Evolutionary conservation across 208 protist genomes (phyloP).

Genomic region (Leishmania amazonensis): DNA sequence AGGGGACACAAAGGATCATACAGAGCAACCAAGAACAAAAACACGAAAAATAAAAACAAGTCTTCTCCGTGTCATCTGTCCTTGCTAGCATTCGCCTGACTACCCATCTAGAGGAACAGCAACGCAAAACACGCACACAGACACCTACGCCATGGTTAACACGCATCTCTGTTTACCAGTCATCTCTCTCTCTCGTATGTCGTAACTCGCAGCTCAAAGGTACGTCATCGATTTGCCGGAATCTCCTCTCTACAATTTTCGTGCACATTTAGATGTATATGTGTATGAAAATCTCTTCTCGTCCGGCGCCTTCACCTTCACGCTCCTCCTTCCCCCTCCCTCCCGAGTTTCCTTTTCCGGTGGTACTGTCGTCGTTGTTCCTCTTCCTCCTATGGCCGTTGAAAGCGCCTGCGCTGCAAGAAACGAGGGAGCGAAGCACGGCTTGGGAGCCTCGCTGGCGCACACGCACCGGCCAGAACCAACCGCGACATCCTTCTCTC

Average conservation of each 20-base stretch:
- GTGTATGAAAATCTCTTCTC: not conserved
- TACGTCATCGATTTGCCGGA: not conserved
- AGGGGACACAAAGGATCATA: too few species aligned
- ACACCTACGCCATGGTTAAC: not conserved
- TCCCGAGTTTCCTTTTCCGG: not conserved
- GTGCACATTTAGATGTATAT: not conserved
- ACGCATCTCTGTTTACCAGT: not conserved
- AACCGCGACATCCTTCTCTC: not conserved
- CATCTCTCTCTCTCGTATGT: not conserved
- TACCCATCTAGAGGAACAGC: not conserved
- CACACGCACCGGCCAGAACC: not conserved
- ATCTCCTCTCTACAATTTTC: not conserved
- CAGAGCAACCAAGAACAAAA: not conserved
- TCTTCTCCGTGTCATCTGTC: not conserved
- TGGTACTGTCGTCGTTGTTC: not conserved
- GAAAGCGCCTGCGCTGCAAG: not conserved
- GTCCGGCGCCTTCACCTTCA: not conserved
- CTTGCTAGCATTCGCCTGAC: not conserved
- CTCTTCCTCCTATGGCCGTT: not conserved
- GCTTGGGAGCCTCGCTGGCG: not conserved
- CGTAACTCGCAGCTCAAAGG: not conserved
- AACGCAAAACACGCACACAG: not conserved
- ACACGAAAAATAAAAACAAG: too few species aligned
- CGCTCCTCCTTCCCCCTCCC: not conserved
- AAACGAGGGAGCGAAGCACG: not conserved